Conservation (phyloP, 2,329 filamentous ascomycete species). For the Hymenoscyphus salicellus region DNA sequence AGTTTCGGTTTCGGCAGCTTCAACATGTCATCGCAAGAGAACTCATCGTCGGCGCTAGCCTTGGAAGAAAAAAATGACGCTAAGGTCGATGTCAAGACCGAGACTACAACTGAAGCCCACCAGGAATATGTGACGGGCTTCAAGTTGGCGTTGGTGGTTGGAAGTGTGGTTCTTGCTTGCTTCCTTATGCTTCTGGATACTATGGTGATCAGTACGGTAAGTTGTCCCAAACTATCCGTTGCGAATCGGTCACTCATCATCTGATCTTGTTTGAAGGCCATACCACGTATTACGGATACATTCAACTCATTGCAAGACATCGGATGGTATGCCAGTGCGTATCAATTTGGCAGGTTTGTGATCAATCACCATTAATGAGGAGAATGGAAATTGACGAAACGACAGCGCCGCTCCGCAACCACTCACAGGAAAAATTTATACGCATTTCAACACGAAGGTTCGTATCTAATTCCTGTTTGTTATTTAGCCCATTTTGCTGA, state of each 20-base stretch:
- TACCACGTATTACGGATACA: neutral
- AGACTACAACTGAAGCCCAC: no score
- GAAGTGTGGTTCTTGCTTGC: neutral
- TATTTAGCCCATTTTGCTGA: no score
- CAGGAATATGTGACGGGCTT: no score
- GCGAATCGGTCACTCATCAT: neutral
- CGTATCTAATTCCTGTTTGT: neutral
- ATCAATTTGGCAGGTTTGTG: neutral
- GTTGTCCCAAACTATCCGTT: neutral
- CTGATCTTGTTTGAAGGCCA: neutral
- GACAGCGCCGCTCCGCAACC: neutral
- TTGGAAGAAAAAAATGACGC: no score
- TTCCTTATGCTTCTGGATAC: neutral
- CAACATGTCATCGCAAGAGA: no score
- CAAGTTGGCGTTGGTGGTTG: no score
- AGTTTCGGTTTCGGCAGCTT: no score
- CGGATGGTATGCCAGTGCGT: neutral
- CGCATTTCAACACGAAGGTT: neutral
- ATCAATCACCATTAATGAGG: no score
- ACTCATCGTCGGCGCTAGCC: no score
- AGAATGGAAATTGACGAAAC: no score
- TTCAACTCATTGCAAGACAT: neutral
- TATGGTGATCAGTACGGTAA: neutral
- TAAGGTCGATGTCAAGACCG: no score
- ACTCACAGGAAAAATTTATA: neutral